These are phyloP conservation scores for Beauveria varroae DNA, from an alignment of 2,329 filamentous ascomycete species.

Conservation along the genomic window DNA sequence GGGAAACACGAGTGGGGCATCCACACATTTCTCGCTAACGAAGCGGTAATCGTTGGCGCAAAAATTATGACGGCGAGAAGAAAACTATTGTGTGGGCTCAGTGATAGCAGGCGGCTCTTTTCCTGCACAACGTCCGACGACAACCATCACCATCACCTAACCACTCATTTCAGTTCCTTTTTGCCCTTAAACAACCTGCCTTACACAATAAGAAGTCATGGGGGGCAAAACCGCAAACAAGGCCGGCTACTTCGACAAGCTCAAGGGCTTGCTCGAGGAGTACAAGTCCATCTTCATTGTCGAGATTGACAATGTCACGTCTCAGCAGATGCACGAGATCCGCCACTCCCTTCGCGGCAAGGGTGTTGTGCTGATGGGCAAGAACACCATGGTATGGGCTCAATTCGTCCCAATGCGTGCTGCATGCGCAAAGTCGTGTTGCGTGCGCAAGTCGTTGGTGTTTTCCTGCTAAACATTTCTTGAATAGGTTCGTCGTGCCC, in stretches of 20 bases:
- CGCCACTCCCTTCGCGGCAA: conserved; percentile 81
- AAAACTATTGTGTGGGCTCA: not conserved
- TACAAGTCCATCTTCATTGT: conserved; percentile 99
- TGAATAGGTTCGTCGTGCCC: conserved; percentile 77
- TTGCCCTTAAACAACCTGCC: conserved; percentile 98
- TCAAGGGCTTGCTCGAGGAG: conserved; percentile 92
- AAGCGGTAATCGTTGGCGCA: not conserved
- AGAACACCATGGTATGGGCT: conserved; percentile 94
- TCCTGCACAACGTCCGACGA: conserved; percentile 7
- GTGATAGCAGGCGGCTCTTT: not conserved
- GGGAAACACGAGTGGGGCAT: not conserved
- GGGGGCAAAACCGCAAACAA: conserved; percentile 95
- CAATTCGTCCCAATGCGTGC: conserved; percentile 17
- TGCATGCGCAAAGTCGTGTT: not conserved
- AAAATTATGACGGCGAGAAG: not conserved
- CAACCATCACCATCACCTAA: conserved; percentile 5
- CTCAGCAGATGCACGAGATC: conserved; percentile 99
- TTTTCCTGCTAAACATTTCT: not conserved
- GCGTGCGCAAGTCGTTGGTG: too few species aligned
- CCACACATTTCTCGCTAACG: conserved; percentile 10
- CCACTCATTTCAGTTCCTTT: conserved; percentile 15
- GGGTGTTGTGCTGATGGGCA: conserved; percentile 97
- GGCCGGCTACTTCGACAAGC: conserved; percentile 98
- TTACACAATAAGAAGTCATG: conserved; percentile 94
- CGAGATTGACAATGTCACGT: conserved; percentile 97